phyloP scores from a whole-genome alignment of 192 early-diverging fungal species.

The Coemansia sp. region DNA sequence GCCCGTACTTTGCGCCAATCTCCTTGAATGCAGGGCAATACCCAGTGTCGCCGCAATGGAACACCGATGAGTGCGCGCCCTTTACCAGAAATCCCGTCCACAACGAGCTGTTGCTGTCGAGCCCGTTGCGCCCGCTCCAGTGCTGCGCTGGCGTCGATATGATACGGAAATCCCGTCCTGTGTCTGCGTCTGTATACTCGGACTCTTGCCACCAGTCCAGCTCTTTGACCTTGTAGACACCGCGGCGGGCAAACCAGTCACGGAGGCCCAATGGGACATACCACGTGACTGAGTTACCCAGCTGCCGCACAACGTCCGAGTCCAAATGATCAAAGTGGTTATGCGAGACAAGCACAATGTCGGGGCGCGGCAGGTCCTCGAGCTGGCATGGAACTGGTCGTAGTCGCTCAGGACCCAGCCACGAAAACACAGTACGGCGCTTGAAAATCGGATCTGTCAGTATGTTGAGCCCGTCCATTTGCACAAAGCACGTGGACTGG shows the following conservation, averaged over 20 bases:
- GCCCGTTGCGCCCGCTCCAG: conserved; percentile 58
- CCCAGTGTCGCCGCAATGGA: conserved; percentile 72
- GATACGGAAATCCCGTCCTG: conserved; percentile 18
- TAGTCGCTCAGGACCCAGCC: conserved; percentile 67
- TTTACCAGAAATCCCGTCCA: conserved; percentile 75
- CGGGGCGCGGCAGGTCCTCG: conserved; percentile 67
- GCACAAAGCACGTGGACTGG: conserved; percentile 68
- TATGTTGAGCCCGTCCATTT: conserved; percentile 69
- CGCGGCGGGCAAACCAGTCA: conserved; percentile 61
- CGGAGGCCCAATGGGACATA: conserved; percentile 82
- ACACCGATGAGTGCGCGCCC: conserved; percentile 23
- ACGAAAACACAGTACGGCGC: conserved; percentile 69
- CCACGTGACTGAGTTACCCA: conserved; percentile 62
- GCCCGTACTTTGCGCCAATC: conserved; percentile 70
- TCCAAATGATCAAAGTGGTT: conserved; percentile 93
- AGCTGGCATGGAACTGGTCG: conserved; percentile 68
- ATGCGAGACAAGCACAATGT: conserved; percentile 79
- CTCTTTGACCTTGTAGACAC: conserved; percentile 62
- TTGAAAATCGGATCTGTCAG: conserved; percentile 77
- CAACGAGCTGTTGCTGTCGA: conserved; percentile 73
- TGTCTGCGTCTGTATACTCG: conserved; percentile 10
- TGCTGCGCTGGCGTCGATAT: conserved; percentile 63
- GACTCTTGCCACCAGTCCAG: conserved; percentile 79
- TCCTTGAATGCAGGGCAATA: conserved; percentile 88
- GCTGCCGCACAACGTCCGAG: conserved; percentile 59